These are phyloP conservation scores for Antitrichia curtipendula DNA, from an alignment of 225 moss, liverwort and hornwort species.

Conservation along the genomic window DNA sequence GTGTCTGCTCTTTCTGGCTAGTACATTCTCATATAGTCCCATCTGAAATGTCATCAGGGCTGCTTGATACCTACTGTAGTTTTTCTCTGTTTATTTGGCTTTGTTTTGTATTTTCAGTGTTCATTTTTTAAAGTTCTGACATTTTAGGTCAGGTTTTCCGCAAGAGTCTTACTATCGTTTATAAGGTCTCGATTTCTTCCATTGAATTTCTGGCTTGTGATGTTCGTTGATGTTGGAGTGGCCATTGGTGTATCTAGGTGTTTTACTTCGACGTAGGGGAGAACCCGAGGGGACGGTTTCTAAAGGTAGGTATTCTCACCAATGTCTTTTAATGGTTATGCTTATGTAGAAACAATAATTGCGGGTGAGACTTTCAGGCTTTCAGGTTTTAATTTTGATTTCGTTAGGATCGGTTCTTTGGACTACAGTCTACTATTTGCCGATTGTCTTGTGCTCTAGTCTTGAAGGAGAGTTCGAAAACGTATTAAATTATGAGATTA, in stretches of 20 bases:
- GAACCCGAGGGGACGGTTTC: constrained; percentile 48
- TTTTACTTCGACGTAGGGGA: constrained; percentile 58
- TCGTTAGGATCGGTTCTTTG: neutral
- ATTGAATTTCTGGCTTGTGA: neutral
- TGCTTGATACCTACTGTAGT: neutral
- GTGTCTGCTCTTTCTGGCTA: neutral
- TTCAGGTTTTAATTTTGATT: neutral
- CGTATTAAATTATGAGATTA: neutral
- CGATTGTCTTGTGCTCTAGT: neutral
- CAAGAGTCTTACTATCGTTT: neutral
- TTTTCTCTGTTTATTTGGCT: neutral
- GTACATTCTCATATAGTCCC: neutral
- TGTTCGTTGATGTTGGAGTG: neutral
- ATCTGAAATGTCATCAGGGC: neutral
- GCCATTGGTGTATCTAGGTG: constrained; percentile 18
- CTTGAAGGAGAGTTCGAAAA: neutral
- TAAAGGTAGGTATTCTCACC: constrained; percentile 20
- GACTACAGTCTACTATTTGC: neutral
- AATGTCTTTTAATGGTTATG: neutral
- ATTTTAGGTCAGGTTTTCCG: neutral
- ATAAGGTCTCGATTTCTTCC: neutral
- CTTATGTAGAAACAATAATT: neutral
- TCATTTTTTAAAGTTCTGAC: neutral
- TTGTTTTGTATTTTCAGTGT: neutral
- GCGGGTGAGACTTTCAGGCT: neutral